Percentiles rank a stretch among this genome's conserved stretches.
phyloP scores from a whole-genome alignment of 2,329 filamentous ascomycete genomes.

The Colletotrichum gloeosporioides region DNA sequence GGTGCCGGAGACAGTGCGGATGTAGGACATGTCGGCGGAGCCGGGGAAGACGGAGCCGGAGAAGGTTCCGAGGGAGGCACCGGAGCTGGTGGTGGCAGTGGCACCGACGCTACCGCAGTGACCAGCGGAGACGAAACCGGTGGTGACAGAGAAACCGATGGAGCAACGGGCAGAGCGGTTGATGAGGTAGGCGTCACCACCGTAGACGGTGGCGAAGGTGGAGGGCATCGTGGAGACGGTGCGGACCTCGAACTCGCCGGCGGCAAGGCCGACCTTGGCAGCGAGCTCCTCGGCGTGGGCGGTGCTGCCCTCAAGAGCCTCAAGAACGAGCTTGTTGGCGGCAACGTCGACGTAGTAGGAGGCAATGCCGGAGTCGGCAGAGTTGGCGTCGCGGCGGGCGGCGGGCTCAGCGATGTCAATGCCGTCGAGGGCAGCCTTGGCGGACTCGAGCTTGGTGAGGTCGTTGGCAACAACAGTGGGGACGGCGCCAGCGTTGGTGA shows the following conservation, averaged over 20 bases:
- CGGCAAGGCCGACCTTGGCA: constrained; percentile 38
- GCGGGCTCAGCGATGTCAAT: constrained; percentile 37
- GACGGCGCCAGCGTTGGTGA: constrained; percentile 39
- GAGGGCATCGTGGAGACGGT: constrained; percentile 37
- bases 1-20: constrained; percentile 38
- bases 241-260: constrained; percentile 40
- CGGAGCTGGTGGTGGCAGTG: constrained; percentile 35
- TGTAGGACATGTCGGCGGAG: constrained; percentile 41
- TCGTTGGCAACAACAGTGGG: constrained; percentile 36
- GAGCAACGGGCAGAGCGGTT: constrained; percentile 38
- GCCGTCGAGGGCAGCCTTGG: constrained; percentile 46
- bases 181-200: constrained; percentile 44
- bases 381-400: constrained; percentile 27
- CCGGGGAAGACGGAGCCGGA: constrained; percentile 43
- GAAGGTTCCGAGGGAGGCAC: constrained; percentile 38
- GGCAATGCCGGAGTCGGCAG: constrained; percentile 34
- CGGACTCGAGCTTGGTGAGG: constrained; percentile 43
- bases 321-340: constrained; percentile 44
- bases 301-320: constrained; percentile 39
- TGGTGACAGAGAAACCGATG: constrained; percentile 44
- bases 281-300: constrained; percentile 39
- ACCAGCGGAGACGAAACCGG: constrained; percentile 44
- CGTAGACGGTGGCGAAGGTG: constrained; percentile 38
- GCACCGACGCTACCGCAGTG: constrained; percentile 40
- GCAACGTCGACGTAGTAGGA: constrained; percentile 43